Conservation (phyloP, 208 protist genomes). For the Endotrypanum monterogeii region DNA sequence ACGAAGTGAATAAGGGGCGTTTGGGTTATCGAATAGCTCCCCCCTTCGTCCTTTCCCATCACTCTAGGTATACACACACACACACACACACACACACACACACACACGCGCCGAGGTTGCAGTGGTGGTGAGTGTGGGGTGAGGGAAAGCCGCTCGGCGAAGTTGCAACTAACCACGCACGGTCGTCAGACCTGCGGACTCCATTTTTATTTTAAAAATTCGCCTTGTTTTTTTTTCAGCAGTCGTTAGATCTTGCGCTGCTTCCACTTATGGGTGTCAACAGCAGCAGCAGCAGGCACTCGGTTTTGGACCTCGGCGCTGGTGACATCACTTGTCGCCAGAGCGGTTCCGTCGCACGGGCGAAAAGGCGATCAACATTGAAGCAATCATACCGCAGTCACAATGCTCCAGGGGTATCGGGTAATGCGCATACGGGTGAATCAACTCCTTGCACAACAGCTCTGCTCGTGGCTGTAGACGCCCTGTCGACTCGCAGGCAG, state of each 20-base stretch:
- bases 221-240: too few species aligned
- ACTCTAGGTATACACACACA: background rate
- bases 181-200: background rate
- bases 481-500: background rate
- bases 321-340: background rate
- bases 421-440: background rate
- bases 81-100: slow-evolving; percentile 1
- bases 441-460: background rate
- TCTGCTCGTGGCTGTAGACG: background rate
- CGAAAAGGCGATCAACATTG: background rate
- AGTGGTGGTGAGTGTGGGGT: too few species aligned
- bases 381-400: background rate
- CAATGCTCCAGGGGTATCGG: background rate
- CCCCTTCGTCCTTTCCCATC: background rate
- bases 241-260: background rate
- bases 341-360: background rate
- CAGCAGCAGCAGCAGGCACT: slow-evolving; percentile 3
- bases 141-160: background rate
- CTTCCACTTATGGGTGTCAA: slow-evolving; percentile 2
- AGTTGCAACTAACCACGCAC: background rate
- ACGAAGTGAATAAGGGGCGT: background rate
- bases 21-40: background rate
- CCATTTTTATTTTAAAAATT: background rate
- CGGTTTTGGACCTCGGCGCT: background rate
- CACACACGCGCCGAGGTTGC: too few species aligned